These are phyloP conservation scores for Linderina pennispora DNA, from an alignment of 192 early-diverging fungal species.

Conservation along the genomic window DNA sequence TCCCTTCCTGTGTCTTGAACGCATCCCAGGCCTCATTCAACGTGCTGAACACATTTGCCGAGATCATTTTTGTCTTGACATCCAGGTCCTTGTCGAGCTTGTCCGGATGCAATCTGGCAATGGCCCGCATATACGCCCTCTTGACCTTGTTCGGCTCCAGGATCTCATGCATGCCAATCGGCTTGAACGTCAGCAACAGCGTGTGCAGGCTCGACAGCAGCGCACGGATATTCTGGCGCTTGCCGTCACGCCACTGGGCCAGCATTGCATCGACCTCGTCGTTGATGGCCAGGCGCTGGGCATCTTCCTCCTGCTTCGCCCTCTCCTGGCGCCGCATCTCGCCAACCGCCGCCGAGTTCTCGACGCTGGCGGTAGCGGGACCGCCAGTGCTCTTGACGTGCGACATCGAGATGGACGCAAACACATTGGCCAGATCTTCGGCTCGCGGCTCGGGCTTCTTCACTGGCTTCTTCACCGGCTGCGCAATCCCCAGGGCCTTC, in stretches of 20 bases:
- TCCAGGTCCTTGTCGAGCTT: conserved; percentile 81
- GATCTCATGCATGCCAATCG: conserved; percentile 77
- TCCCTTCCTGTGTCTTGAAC: conserved; percentile 79
- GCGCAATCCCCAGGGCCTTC: conserved; percentile 41
- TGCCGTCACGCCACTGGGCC: conserved; percentile 72
- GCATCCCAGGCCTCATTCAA: conserved; percentile 95
- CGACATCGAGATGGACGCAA: conserved; percentile 35
- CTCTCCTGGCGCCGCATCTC: conserved; percentile 69
- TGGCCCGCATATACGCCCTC: conserved; percentile 87
- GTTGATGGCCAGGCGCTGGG: conserved; percentile 60
- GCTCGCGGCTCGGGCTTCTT: conserved; percentile 2
- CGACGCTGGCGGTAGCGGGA: conserved; percentile 12
- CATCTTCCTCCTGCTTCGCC: conserved; percentile 68
- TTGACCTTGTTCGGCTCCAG: conserved; percentile 84
- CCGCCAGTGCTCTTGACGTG: conserved; percentile 12
- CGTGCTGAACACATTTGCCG: conserved; percentile 77
- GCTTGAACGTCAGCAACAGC: conserved; percentile 78
- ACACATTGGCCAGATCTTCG: conserved; percentile 31
- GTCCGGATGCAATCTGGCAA: conserved; percentile 90
- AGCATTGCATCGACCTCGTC: conserved; percentile 78
- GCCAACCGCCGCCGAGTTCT: conserved; percentile 51
- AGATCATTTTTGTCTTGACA: conserved; percentile 69
- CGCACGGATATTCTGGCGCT: conserved; percentile 87
- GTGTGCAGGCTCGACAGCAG: conserved; percentile 72
- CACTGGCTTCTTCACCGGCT: conserved; percentile 8